phyloP scores from a whole-genome alignment of 202 grass and related monocot species.

The Sporobolus alterniflorus region DNA sequence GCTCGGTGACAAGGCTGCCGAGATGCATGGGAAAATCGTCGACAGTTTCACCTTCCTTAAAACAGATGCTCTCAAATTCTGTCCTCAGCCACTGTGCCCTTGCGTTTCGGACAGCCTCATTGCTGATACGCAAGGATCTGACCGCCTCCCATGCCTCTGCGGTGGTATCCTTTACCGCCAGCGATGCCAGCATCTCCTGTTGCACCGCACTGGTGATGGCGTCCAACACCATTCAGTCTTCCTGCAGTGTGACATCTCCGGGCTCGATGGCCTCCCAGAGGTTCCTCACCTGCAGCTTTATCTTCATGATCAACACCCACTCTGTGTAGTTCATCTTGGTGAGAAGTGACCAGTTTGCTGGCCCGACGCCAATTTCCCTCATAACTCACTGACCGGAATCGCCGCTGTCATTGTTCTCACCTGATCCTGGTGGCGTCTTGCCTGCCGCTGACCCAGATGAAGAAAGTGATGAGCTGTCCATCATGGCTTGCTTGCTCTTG shows the following conservation, averaged over 20 bases:
- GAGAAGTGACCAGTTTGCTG: neutral
- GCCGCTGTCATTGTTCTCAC: too few relatives aligned
- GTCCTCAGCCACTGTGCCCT: neutral
- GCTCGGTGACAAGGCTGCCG: neutral
- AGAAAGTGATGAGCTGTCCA: too few relatives aligned
- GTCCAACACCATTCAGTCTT: neutral
- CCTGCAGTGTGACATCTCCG: neutral
- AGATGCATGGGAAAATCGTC: neutral
- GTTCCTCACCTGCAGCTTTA: neutral
- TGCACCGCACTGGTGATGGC: neutral
- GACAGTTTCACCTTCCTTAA: neutral
- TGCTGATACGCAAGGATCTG: neutral
- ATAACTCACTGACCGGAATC: too few relatives aligned
- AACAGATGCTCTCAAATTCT: neutral
- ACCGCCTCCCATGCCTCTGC: neutral
- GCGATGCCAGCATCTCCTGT: neutral
- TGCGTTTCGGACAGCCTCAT: neutral
- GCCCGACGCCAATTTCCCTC: too few relatives aligned
- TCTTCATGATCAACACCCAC: neutral
- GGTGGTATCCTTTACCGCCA: neutral
- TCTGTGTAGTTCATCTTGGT: neutral
- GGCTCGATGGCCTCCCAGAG: neutral
- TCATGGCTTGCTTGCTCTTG: too few relatives aligned
- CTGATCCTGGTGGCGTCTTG: too few relatives aligned
- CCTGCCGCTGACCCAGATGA: too few relatives aligned